These are phyloP conservation scores for Azolla pinnata DNA, from an alignment of 75 land plant genomes.

Conservation along the genomic window DNA sequence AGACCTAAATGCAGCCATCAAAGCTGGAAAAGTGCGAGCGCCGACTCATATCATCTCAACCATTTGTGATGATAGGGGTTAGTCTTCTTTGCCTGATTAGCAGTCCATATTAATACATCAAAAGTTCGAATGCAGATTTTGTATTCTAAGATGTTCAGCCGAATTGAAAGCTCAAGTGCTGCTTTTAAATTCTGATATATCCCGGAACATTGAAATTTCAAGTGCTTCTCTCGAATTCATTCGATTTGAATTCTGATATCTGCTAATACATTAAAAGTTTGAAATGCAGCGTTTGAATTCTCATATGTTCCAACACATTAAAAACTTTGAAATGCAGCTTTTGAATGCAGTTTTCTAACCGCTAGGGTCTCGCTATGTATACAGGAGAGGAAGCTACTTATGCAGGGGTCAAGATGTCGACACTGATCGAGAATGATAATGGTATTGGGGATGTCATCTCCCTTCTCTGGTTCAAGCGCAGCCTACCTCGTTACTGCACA, in stretches of 20 bases:
- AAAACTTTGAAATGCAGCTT: no score
- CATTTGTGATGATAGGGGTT: constrained; percentile 89
- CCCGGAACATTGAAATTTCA: not conserved
- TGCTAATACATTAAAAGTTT: no score
- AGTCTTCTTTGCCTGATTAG: not conserved
- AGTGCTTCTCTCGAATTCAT: not conserved
- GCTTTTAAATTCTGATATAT: no score
- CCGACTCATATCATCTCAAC: constrained; percentile 97
- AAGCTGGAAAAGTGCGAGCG: constrained; percentile 95
- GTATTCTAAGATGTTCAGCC: no score
- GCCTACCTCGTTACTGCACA: constrained; percentile 91
- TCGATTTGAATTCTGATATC: no score
- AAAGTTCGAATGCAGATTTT: no score
- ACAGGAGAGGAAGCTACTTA: constrained; percentile 96
- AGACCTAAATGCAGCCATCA: constrained; percentile 78
- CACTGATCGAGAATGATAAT: constrained; percentile 78
- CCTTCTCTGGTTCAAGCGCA: constrained; percentile 95
- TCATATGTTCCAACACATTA: no score
- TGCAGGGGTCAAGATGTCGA: constrained; percentile 92
- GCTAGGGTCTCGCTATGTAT: no score
- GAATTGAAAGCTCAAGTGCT: no score
- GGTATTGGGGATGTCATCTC: constrained; percentile 97
- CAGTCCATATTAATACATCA: no score
- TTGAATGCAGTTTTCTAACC: no score
- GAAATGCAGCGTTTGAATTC: no score